phyloP scores from a whole-genome alignment of 148 eudicot genomes.

The Camellia lanceoleosa region DNA sequence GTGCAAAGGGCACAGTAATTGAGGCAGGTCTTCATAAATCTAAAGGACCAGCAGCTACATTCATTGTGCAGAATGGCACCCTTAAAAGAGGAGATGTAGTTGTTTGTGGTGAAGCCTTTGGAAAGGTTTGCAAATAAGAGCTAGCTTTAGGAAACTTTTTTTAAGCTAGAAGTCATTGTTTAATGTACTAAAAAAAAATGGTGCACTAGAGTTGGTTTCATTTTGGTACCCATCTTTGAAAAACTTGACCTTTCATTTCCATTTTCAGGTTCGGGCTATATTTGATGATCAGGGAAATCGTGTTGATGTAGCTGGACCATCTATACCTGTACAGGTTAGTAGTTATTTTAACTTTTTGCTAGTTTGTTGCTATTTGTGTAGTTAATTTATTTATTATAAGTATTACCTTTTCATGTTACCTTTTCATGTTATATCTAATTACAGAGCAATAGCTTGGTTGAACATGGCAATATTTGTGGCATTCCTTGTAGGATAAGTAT shows the following conservation, averaged over 20 bases:
- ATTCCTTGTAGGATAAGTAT: neutral
- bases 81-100: constrained; percentile 77
- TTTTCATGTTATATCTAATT: neutral
- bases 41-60: constrained; percentile 86
- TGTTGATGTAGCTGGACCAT: constrained; percentile 90
- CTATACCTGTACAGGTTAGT: constrained; percentile 88
- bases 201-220: neutral
- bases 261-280: constrained; percentile 74
- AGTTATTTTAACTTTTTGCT: neutral
- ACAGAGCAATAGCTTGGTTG: neutral
- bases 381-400: neutral
- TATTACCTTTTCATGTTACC: neutral
- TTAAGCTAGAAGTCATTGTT: neutral
- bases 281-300: constrained; percentile 86
- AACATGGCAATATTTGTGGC: neutral
- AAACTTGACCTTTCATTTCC: neutral
- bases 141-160: neutral
- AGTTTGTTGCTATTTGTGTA: neutral
- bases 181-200: neutral
- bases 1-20: constrained; percentile 86
- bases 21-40: constrained; percentile 98
- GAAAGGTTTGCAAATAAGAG: constrained; percentile 62
- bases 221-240: constrained; percentile 4
- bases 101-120: constrained; percentile 92
- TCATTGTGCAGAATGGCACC: constrained; percentile 98